phyloP scores from a whole-genome alignment of 1,284 basidiomycete genomes.

The Boletellus deceptivus region DNA sequence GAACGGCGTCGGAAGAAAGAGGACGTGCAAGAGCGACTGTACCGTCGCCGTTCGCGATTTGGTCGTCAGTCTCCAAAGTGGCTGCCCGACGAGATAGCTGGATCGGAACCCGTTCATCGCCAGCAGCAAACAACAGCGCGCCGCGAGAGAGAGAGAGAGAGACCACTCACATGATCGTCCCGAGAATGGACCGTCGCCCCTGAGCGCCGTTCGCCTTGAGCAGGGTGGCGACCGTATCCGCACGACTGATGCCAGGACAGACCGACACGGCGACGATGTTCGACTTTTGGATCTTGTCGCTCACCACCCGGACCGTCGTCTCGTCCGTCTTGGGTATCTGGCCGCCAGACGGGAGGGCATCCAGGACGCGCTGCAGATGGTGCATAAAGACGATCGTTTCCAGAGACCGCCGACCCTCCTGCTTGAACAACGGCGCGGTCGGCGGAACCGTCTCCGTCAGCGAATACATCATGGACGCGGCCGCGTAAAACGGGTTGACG shows the following conservation, averaged over 20 bases:
- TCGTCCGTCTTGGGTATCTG: conserved; percentile 54
- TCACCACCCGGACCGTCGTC: conserved; percentile 46
- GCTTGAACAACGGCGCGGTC: conserved; percentile 43
- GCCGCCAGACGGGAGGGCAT: conserved; percentile 63
- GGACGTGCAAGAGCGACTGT: conserved; percentile 64
- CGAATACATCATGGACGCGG: conserved; percentile 54
- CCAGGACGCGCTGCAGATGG: conserved; percentile 75
- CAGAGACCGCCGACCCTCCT: conserved; percentile 65
- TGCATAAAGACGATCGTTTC: conserved; percentile 61
- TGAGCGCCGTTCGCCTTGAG: conserved; percentile 46
- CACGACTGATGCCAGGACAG: conserved; percentile 69
- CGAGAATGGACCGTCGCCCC: conserved; percentile 38
- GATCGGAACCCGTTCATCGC: conserved; percentile 7
- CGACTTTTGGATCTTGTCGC: conserved; percentile 50
- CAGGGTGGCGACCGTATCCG: conserved; percentile 60
- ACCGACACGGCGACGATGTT: conserved; percentile 73
- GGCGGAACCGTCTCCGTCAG: conserved; percentile 20
- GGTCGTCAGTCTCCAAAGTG: conserved; percentile 58
- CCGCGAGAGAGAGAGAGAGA: conserved; percentile 20
- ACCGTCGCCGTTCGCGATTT: conserved; percentile 57
- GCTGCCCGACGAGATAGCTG: conserved; percentile 61
- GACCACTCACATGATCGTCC: conserved; percentile 42
- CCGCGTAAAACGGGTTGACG: conserved; percentile 83
- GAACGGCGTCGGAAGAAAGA: conserved; percentile 75
- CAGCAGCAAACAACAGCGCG: neutral